Evolutionary conservation across 257 asterid genomes (phyloP).

Genomic region (Fraxinus quadrangulata): DNA sequence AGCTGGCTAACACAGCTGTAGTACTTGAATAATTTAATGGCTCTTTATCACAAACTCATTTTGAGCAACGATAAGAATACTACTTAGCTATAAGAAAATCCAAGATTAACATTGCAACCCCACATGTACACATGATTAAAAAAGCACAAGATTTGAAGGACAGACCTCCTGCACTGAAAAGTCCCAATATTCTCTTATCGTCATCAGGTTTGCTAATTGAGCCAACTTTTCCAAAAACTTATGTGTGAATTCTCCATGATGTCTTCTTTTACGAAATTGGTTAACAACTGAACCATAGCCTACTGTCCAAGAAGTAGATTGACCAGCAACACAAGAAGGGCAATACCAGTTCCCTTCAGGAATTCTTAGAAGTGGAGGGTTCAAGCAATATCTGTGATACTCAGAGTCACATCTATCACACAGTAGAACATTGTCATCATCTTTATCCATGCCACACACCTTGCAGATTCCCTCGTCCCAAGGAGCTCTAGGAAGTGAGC

Average conservation of each 20-base stretch:
- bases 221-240: constrained; percentile 59
- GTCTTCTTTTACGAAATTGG: constrained; percentile 42
- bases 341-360: constrained; percentile 97
- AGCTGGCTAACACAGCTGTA: constrained; percentile 10
- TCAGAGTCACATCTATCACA: constrained; percentile 92
- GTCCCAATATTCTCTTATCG: constrained; percentile 77
- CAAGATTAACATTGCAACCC: constrained; percentile 8
- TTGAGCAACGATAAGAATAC: background rate
- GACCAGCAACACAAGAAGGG: constrained; percentile 75
- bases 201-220: constrained; percentile 68
- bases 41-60: background rate
- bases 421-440: constrained; percentile 81
- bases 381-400: constrained; percentile 90
- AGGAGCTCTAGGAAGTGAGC: constrained; percentile 88
- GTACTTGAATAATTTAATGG: background rate
- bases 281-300: constrained; percentile 38
- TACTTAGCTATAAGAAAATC: background rate
- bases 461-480: constrained; percentile 98
- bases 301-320: constrained; percentile 39
- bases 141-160: background rate
- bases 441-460: constrained; percentile 95
- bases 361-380: constrained; percentile 83
- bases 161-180: constrained; percentile 81
- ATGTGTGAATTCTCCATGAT: constrained; percentile 45
- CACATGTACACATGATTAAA: constrained; percentile 8